Percentiles rank a stretch among this genome's conserved stretches.
Conservation (phyloP, 23 red algal genomes). For the Gracilaria gracilis region DNA sequence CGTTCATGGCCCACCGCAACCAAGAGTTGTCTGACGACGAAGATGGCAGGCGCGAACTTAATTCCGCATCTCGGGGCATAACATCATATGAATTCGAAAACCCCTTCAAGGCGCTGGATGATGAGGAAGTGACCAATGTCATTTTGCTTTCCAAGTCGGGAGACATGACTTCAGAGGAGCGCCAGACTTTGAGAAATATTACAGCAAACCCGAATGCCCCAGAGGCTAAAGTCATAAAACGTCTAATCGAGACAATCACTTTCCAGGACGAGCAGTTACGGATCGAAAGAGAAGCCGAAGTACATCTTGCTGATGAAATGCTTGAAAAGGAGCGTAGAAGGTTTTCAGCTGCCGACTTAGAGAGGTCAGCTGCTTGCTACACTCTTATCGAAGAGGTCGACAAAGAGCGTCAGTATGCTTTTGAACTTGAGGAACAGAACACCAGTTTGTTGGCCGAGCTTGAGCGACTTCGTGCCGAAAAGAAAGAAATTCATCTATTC, state of each 20-base stretch:
- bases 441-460: constrained; percentile 22
- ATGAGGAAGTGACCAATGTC: background rate
- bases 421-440: constrained; percentile 45
- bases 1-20: background rate
- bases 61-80: constrained; percentile 27
- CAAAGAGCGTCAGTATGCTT: constrained; percentile 11
- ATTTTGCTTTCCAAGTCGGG: constrained; percentile 36
- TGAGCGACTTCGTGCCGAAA: background rate
- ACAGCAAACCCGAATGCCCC: constrained; percentile 9
- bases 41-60: constrained; percentile 4
- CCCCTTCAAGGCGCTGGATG: constrained; percentile 19
- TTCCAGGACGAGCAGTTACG: constrained; percentile 42
- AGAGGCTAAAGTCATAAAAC: constrained; percentile 42
- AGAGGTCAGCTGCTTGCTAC: constrained; percentile 21
- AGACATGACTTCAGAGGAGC: constrained; percentile 29
- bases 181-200: constrained; percentile 17
- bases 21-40: background rate
- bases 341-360: constrained; percentile 35
- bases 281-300: constrained; percentile 32
- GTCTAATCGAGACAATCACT: constrained; percentile 48
- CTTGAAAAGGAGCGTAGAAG: constrained; percentile 13
- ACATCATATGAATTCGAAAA: constrained; percentile 37
- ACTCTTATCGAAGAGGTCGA: constrained; percentile 50
- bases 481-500: constrained; percentile 42
- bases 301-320: constrained; percentile 35